These are phyloP conservation scores for Tetracentron sinense DNA, from an alignment of 164 flowering plant species.

Conservation along the genomic window DNA sequence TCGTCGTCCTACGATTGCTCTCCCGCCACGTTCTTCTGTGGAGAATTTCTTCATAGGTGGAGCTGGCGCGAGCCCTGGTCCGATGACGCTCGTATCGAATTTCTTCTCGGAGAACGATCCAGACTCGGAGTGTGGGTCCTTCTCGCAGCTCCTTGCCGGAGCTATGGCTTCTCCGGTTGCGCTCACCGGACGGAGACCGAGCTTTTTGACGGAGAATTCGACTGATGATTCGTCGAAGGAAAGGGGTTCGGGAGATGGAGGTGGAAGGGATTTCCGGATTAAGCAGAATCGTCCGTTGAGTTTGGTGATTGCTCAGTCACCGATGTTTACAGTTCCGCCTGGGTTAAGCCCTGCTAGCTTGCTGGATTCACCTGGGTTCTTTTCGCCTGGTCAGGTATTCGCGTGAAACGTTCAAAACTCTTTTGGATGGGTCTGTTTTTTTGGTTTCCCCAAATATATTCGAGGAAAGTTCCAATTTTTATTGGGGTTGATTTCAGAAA, in stretches of 20 bases:
- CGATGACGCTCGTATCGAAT: constrained; percentile 73
- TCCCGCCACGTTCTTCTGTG: constrained; percentile 54
- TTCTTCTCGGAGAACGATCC: constrained; percentile 64
- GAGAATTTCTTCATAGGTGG: constrained; percentile 44
- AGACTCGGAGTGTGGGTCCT: constrained; percentile 50
- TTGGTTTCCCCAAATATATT: neutral
- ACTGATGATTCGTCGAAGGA: constrained; percentile 9
- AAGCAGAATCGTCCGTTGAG: constrained; percentile 58
- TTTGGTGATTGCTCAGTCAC: constrained; percentile 48
- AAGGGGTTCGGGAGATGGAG: constrained; percentile 13
- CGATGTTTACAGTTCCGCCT: constrained; percentile 65
- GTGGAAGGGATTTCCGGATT: constrained; percentile 30
- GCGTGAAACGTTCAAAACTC: neutral
- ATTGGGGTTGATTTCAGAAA: neutral
- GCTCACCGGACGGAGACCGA: neutral
- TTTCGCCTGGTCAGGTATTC: constrained; percentile 63
- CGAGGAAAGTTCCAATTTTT: neutral
- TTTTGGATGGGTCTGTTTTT: neutral
- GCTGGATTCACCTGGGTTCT: constrained; percentile 74
- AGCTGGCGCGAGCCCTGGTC: constrained; percentile 74
- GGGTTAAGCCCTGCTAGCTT: constrained; percentile 81
- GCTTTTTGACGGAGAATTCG: constrained; percentile 11
- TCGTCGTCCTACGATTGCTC: constrained; percentile 47
- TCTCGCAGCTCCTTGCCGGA: constrained; percentile 92
- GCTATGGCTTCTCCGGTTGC: constrained; percentile 77